These are phyloP conservation scores for Bipolaris zeicola DNA, from an alignment of 2,329 filamentous ascomycete genomes.

Conservation along the genomic window DNA sequence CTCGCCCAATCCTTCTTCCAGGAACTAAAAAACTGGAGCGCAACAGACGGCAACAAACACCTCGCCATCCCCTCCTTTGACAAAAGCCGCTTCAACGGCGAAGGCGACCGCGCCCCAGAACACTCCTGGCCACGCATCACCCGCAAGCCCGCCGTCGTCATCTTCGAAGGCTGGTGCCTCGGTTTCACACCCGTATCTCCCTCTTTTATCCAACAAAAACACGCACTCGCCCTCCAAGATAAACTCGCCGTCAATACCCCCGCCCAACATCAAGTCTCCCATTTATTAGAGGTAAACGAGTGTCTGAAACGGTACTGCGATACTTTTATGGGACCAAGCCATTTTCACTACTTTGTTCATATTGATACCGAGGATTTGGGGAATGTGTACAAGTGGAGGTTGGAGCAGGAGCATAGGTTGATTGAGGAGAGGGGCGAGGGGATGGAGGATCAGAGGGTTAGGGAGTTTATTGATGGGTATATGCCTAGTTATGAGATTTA, in stretches of 20 bases:
- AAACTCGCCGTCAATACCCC: constrained; percentile 53
- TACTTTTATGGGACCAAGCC: constrained; percentile 50
- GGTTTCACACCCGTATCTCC: constrained; percentile 74
- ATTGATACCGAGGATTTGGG: constrained; percentile 73
- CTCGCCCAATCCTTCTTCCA: constrained; percentile 69
- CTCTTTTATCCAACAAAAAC: constrained; percentile 60
- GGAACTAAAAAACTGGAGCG: constrained; percentile 57
- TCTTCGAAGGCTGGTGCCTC: constrained; percentile 91
- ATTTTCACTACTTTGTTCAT: constrained; percentile 67
- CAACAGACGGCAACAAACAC: constrained; percentile 34
- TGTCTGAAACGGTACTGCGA: constrained; percentile 59
- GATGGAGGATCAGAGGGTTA: constrained; percentile 82
- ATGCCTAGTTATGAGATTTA: constrained; percentile 64
- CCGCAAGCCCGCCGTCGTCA: constrained; percentile 65
- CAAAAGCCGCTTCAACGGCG: constrained; percentile 76
- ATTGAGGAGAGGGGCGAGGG: constrained; percentile 70
- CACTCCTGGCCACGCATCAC: constrained; percentile 67
- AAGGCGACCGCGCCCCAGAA: constrained; percentile 73
- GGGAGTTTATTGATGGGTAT: constrained; percentile 72
- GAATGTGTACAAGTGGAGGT: constrained; percentile 84
- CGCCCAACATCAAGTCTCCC: constrained; percentile 60
- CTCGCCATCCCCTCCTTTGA: constrained; percentile 77
- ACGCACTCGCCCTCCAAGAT: constrained; percentile 59
- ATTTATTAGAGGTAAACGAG: constrained; percentile 65
- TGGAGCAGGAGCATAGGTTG: constrained; percentile 77